phyloP scores from a whole-genome alignment of 169 alveolate genomes.

The Cryptosporidium canis region DNA sequence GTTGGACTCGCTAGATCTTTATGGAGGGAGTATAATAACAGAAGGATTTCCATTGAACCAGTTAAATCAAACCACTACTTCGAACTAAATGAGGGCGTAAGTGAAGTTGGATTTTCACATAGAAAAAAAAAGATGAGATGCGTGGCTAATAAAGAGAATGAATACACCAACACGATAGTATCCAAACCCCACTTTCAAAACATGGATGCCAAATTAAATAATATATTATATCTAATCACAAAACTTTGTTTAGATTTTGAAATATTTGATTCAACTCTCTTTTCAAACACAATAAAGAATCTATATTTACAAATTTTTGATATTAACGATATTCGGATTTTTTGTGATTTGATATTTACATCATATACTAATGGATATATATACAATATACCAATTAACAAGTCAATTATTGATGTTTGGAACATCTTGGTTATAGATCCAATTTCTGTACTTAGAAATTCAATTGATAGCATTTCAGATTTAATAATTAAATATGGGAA shows the following conservation, averaged over 20 bases:
- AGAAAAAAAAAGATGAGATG: slow-evolving; percentile 38
- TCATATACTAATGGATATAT: slow-evolving; percentile 32
- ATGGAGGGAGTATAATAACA: slow-evolving; percentile 49
- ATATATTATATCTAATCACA: slow-evolving; percentile 19
- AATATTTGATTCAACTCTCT: slow-evolving; percentile 27
- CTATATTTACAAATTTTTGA: slow-evolving; percentile 18
- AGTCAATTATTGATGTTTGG: slow-evolving; percentile 30
- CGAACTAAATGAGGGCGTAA: background rate
- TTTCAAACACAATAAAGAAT: slow-evolving; percentile 22
- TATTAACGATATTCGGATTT: background rate
- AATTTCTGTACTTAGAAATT: background rate
- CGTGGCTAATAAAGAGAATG: slow-evolving; percentile 2
- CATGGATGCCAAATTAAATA: background rate
- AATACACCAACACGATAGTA: background rate
- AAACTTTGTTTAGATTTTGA: slow-evolving; percentile 57
- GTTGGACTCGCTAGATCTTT: slow-evolving; percentile 65
- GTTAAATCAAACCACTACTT: background rate
- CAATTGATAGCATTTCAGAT: background rate
- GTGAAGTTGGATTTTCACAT: background rate
- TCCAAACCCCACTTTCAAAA: background rate
- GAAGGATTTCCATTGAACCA: background rate
- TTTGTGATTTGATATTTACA: slow-evolving; percentile 29
- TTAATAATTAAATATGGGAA: background rate
- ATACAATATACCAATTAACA: background rate
- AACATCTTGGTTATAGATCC: slow-evolving; percentile 26